phyloP scores from a whole-genome alignment of 768 basidiomycete species.

The Heimioporus sp. region DNA sequence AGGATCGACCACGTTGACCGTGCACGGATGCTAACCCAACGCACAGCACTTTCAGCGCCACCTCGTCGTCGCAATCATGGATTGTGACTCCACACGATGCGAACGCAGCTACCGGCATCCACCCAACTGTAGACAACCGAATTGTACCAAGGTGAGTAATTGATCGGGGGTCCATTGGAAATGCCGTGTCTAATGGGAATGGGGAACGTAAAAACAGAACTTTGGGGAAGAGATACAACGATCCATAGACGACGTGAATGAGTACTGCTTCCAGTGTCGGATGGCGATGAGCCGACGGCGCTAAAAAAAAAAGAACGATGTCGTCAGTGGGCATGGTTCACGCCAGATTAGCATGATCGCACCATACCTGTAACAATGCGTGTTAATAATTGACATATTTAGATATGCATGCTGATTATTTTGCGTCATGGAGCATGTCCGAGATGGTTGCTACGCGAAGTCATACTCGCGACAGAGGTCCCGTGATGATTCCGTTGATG shows the following conservation, averaged over 20 bases:
- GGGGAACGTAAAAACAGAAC: constrained; percentile 39
- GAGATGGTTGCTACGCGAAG: neutral
- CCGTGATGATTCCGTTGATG: no score
- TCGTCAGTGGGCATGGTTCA: neutral
- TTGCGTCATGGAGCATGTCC: neutral
- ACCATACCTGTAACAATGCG: constrained; percentile 28
- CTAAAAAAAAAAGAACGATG: constrained; percentile 3
- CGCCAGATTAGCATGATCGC: constrained; percentile 20
- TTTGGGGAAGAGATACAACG: constrained; percentile 68
- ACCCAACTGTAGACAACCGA: constrained; percentile 48
- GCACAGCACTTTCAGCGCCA: constrained; percentile 78
- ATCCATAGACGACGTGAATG: constrained; percentile 67
- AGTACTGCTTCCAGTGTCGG: constrained; percentile 69
- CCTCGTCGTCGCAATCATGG: constrained; percentile 67
- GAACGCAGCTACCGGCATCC: constrained; percentile 63
- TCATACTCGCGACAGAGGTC: no score
- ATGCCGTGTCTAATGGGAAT: constrained; percentile 6
- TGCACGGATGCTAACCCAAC: constrained; percentile 9
- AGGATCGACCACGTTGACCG: constrained; percentile 10
- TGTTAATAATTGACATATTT: constrained; percentile 17
- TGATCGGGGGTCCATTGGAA: constrained; percentile 9
- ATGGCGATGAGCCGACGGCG: constrained; percentile 46
- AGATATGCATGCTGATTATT: constrained; percentile 1
- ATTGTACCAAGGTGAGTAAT: constrained; percentile 55
- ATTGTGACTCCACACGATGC: constrained; percentile 66